Conservation (phyloP, 345 rosid species). For the Mangifera indica region DNA sequence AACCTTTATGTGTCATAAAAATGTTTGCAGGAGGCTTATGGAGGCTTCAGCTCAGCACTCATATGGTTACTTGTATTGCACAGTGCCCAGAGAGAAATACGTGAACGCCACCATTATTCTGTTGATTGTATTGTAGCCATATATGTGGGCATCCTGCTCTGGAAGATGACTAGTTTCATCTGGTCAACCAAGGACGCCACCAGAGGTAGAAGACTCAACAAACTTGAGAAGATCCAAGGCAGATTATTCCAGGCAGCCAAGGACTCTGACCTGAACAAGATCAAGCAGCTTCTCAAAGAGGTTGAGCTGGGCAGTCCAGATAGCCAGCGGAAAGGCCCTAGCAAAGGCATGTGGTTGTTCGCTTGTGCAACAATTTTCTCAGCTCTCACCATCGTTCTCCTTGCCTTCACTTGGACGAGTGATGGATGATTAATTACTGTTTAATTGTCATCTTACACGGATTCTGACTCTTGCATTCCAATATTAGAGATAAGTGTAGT, state of each 20-base stretch:
- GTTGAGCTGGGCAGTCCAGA: conserved; percentile 49
- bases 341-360: conserved; percentile 58
- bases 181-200: conserved; percentile 52
- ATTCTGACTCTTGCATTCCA: background rate
- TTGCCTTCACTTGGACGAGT: conserved; percentile 78
- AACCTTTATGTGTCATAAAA: conserved; percentile 10
- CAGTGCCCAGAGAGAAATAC: conserved; percentile 82
- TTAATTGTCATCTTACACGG: background rate
- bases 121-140: conserved; percentile 90
- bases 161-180: conserved; percentile 90
- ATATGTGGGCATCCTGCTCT: conserved; percentile 81
- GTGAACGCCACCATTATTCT: conserved; percentile 86
- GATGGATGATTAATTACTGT: conserved; percentile 50
- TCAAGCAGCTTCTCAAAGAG: conserved; percentile 73
- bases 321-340: conserved; percentile 38
- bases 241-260: conserved; percentile 78
- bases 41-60: conserved; percentile 75
- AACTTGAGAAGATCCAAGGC: conserved; percentile 69
- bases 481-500: conserved; percentile 4
- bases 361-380: conserved; percentile 53
- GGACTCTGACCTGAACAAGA: conserved; percentile 84
- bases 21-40: conserved; percentile 80
- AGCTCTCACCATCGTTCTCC: conserved; percentile 54
- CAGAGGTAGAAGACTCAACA: conserved; percentile 34
- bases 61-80: conserved; percentile 83